Conservation (phyloP, 257 asterid genomes). For the Solanum ossicruentum region DNA sequence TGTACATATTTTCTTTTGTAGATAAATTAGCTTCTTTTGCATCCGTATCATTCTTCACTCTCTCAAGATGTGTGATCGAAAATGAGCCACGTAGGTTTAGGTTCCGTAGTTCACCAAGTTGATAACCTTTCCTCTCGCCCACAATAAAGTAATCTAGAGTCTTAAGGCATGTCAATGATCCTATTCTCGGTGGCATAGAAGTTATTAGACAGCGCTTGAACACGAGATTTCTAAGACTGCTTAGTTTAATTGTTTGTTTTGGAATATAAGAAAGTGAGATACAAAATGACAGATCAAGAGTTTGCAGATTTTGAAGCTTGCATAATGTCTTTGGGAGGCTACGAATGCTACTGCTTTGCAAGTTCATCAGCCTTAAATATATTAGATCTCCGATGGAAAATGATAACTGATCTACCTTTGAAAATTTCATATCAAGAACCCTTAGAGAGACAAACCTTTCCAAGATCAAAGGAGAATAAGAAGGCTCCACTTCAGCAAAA, state of each 20-base stretch:
- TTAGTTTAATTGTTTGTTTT: background rate
- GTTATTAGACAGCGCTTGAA: background rate
- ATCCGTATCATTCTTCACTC: constrained; percentile 1
- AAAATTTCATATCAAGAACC: background rate
- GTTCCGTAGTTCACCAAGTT: constrained; percentile 4
- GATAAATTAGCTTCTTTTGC: constrained; percentile 13
- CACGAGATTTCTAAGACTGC: constrained; percentile 1
- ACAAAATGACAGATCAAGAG: background rate
- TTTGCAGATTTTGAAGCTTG: too few species aligned
- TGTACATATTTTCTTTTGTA: background rate
- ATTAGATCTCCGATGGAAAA: too few species aligned
- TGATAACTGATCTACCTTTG: too few species aligned
- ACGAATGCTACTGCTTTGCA: too few species aligned
- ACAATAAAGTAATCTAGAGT: constrained; percentile 9
- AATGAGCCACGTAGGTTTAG: constrained; percentile 10
- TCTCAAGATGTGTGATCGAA: constrained; percentile 3
- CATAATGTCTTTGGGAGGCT: too few species aligned
- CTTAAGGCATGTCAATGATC: constrained; percentile 7
- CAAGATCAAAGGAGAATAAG: background rate
- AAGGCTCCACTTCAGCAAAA: background rate
- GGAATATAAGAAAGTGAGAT: background rate
- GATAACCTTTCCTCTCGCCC: constrained; percentile 1
- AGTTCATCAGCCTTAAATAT: too few species aligned
- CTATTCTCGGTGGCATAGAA: constrained; percentile 10
- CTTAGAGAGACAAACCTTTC: background rate